These are phyloP conservation scores for Neonectria hederae DNA, from an alignment of 2,329 filamentous ascomycete species.

Conservation along the genomic window DNA sequence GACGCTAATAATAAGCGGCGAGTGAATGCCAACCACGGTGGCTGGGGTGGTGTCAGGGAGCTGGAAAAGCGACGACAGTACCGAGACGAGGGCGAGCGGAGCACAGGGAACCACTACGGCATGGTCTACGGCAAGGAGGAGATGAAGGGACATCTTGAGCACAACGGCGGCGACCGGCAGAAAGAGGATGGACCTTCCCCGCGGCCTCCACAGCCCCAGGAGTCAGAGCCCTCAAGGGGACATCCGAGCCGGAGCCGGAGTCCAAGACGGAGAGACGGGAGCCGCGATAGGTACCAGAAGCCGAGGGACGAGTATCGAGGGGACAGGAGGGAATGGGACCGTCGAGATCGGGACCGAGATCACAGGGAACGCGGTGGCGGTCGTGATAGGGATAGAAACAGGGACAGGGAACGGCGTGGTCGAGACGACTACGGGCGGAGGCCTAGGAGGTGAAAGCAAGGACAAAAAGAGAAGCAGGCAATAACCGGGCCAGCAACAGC, in stretches of 20 bases:
- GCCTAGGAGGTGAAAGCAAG: slow-evolving; percentile 34
- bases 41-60: slow-evolving; percentile 89
- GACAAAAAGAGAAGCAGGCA: slow-evolving; percentile 12
- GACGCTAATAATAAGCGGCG: slow-evolving; percentile 84
- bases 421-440: slow-evolving; percentile 35
- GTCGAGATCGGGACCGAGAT: slow-evolving; percentile 40
- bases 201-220: slow-evolving; percentile 14
- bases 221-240: slow-evolving; percentile 16
- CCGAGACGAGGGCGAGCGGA: slow-evolving; percentile 68
- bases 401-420: slow-evolving; percentile 38
- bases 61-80: slow-evolving; percentile 94
- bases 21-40: slow-evolving; percentile 68
- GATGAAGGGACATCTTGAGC: slow-evolving; percentile 62
- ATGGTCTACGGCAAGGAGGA: slow-evolving; percentile 86
- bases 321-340: slow-evolving; percentile 41
- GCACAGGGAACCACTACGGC: slow-evolving; percentile 65
- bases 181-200: slow-evolving; percentile 26
- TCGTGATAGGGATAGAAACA: slow-evolving; percentile 43
- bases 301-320: slow-evolving; percentile 38
- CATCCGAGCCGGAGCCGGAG: slow-evolving; percentile 34
- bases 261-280: slow-evolving; percentile 32
- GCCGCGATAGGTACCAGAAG: slow-evolving; percentile 41
- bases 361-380: slow-evolving; percentile 42
- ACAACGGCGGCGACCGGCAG: slow-evolving; percentile 46
- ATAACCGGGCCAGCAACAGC: slow-evolving; percentile 1